These are phyloP conservation scores for Boletus vinaceobasis DNA, from an alignment of 768 basidiomycete genomes.

Conservation along the genomic window DNA sequence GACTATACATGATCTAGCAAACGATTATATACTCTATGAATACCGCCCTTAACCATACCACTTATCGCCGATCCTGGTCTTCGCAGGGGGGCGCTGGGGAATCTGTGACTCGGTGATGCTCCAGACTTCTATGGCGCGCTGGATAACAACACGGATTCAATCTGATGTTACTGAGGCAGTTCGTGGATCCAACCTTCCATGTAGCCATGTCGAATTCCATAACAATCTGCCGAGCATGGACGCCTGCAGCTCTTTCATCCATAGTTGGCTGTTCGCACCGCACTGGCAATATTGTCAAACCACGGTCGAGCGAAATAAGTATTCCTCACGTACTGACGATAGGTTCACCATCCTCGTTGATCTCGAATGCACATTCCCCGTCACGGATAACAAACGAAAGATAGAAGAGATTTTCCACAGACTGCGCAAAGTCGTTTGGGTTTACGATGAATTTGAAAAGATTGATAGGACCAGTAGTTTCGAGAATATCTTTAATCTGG, in stretches of 20 bases:
- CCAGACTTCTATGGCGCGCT: conserved; percentile 89
- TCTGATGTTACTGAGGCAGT: background rate
- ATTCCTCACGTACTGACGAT: conserved; percentile 57
- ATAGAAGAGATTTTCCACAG: conserved; percentile 96
- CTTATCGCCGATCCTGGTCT: conserved; percentile 55
- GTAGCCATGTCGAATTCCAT: conserved; percentile 88
- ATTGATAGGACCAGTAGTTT: conserved; percentile 54
- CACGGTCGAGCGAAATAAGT: background rate
- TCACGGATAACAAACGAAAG: conserved; percentile 90
- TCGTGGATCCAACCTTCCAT: conserved; percentile 63
- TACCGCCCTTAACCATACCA: conserved; percentile 59
- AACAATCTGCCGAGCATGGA: conserved; percentile 80
- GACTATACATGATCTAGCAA: conserved; percentile 1
- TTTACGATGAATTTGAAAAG: conserved; percentile 88
- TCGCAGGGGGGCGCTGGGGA: conserved; percentile 64
- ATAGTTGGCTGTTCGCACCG: conserved; percentile 61
- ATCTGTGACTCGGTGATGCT: conserved; percentile 73
- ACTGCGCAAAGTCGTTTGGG: conserved; percentile 87
- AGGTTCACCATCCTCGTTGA: conserved; percentile 64
- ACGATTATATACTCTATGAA: background rate
- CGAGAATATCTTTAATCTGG: conserved; percentile 63
- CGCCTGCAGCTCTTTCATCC: conserved; percentile 59
- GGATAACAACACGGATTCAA: background rate
- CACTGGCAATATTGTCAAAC: conserved; percentile 36
- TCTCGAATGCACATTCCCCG: conserved; percentile 73